Evolutionary conservation across 371 early-diverging fungal genomes (phyloP).

Genomic region (Mortierella sp.): DNA sequence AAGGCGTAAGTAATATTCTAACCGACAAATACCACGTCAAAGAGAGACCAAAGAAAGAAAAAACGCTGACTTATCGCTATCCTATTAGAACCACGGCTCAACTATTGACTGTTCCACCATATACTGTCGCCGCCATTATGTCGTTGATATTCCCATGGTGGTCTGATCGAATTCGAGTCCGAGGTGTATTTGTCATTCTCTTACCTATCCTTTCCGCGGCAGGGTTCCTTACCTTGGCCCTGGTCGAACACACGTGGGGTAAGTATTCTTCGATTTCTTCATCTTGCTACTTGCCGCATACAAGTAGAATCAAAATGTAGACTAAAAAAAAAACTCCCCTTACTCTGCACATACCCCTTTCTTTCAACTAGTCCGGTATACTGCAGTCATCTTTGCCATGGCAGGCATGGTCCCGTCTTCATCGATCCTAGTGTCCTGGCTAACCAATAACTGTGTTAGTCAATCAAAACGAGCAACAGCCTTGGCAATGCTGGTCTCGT

Average conservation of each 20-base stretch:
- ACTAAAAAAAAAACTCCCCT: neutral
- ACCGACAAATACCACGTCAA: neutral
- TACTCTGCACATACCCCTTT: neutral
- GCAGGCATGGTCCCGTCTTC: constrained; percentile 25
- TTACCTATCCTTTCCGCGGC: constrained; percentile 12
- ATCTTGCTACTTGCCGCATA: too few species aligned
- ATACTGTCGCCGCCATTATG: constrained; percentile 19
- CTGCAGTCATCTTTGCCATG: constrained; percentile 22
- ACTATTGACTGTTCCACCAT: constrained; percentile 33
- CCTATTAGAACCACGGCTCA: constrained; percentile 23
- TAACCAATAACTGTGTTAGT: constrained; percentile 68
- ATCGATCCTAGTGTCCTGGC: constrained; percentile 38
- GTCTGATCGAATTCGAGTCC: constrained; percentile 32
- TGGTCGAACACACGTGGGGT: constrained; percentile 24
- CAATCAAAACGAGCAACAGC: constrained; percentile 69
- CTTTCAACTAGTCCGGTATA: constrained; percentile 17
- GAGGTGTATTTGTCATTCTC: constrained; percentile 36
- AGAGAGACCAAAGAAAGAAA: neutral
- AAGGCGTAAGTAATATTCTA: constrained; percentile 22
- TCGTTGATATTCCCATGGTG: constrained; percentile 37
- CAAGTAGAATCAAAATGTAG: neutral
- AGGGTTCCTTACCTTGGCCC: constrained; percentile 37
- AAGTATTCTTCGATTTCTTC: neutral
- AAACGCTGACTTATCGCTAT: neutral
- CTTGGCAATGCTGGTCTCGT: constrained; percentile 63